phyloP scores from a whole-genome alignment of 768 basidiomycete species.

The Russula ochroleuca region DNA sequence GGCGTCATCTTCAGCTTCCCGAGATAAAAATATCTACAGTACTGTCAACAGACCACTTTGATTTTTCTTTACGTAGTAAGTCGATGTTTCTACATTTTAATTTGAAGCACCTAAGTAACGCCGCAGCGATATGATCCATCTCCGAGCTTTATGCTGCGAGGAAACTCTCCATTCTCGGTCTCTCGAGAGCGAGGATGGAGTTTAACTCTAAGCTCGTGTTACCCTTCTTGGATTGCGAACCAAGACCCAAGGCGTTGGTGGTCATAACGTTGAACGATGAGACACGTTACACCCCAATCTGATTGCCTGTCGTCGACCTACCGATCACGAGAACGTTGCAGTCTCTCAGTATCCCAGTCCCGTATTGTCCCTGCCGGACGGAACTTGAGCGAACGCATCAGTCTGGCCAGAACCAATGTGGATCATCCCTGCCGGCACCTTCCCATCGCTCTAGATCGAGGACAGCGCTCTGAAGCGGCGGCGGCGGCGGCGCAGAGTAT shows the following conservation, averaged over 20 bases:
- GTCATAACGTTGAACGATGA: neutral
- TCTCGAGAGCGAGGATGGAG: neutral
- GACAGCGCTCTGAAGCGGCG: neutral
- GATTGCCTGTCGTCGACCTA: neutral
- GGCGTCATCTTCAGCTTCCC: neutral
- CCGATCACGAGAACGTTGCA: neutral
- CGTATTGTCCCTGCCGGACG: neutral
- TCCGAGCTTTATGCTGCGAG: neutral
- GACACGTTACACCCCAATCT: neutral
- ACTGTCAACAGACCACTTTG: neutral
- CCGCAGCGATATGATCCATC: neutral
- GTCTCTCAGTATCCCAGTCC: neutral
- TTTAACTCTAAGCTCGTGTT: neutral
- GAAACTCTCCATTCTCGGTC: too few species aligned
- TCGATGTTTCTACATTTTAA: neutral
- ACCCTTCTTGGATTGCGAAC: neutral
- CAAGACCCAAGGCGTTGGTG: neutral
- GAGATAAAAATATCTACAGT: neutral
- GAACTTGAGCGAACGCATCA: neutral
- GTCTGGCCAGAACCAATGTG: neutral
- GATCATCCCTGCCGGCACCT: neutral
- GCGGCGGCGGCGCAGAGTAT: neutral
- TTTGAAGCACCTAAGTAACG: neutral
- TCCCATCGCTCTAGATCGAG: neutral
- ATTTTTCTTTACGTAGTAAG: conserved; percentile 5